These are phyloP conservation scores for Hirsutella minnesotensis DNA, from an alignment of 2,329 filamentous ascomycete species.

Conservation along the genomic window DNA sequence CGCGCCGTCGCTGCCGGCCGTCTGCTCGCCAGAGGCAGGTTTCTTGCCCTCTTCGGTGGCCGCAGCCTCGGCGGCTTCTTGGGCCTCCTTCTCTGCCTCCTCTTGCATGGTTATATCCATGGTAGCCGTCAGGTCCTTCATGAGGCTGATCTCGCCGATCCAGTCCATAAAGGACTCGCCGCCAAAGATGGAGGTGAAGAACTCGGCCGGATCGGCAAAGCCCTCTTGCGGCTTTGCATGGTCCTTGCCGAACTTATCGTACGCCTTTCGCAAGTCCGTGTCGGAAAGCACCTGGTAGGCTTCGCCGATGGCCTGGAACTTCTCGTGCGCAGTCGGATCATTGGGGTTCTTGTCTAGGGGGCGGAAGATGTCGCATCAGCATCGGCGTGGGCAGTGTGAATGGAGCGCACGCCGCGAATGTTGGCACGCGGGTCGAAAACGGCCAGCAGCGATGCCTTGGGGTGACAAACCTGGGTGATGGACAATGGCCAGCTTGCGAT, in stretches of 20 bases:
- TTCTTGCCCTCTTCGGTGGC: slow-evolving; percentile 44
- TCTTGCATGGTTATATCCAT: slow-evolving; percentile 96
- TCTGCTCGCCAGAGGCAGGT: slow-evolving; percentile 36
- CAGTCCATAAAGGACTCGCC: slow-evolving; percentile 92
- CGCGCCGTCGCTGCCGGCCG: slow-evolving; percentile 10
- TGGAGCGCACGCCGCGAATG: neutral
- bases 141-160: slow-evolving; percentile 95
- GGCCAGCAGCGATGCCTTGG: too few relatives aligned
- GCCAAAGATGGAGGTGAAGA: slow-evolving; percentile 97
- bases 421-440: too few relatives aligned
- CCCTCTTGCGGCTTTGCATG: slow-evolving; percentile 81
- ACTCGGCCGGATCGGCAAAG: slow-evolving; percentile 92
- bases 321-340: slow-evolving; percentile 84
- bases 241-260: slow-evolving; percentile 97
- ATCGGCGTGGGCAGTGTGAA: neutral
- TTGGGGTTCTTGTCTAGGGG: slow-evolving; percentile 86
- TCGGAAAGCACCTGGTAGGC: slow-evolving; percentile 77
- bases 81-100: slow-evolving; percentile 43
- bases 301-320: slow-evolving; percentile 79
- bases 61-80: slow-evolving; percentile 38
- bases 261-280: slow-evolving; percentile 73
- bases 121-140: slow-evolving; percentile 95
- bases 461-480: slow-evolving; percentile 64
- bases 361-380: slow-evolving; percentile 5
- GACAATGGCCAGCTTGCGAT: slow-evolving; percentile 86